Conservation (phyloP, 2,329 filamentous ascomycete genomes). For the Trichoderma koningiopsis region DNA sequence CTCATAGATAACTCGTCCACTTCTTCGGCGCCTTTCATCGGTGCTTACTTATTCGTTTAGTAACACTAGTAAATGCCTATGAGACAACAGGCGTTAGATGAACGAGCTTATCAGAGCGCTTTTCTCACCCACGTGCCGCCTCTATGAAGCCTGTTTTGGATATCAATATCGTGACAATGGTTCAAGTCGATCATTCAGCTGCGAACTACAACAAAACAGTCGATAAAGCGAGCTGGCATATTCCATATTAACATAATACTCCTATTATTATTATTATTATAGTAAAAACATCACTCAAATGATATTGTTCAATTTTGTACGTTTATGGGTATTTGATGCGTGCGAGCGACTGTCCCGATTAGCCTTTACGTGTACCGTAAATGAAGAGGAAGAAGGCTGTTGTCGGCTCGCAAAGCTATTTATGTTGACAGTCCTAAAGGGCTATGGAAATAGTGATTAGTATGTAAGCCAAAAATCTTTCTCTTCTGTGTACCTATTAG, state of each 20-base stretch:
- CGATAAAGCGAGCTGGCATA: background rate
- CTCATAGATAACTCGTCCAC: background rate
- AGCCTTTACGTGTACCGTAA: too few species aligned
- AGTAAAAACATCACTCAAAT: background rate
- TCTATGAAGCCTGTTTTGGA: background rate
- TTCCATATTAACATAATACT: background rate
- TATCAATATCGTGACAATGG: background rate
- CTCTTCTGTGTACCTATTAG: background rate
- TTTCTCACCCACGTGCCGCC: background rate
- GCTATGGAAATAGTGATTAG: background rate
- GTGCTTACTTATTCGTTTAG: background rate
- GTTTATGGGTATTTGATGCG: background rate
- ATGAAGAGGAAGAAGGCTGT: too few species aligned
- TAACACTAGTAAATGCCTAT: background rate
- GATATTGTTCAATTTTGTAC: background rate
- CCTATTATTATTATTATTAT: background rate
- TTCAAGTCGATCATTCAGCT: background rate
- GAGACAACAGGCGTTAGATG: background rate
- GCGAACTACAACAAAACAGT: background rate
- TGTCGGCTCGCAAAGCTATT: too few species aligned
- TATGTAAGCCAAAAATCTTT: background rate
- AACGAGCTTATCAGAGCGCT: slow-evolving; percentile 6
- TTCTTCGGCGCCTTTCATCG: background rate
- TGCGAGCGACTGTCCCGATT: too few species aligned
- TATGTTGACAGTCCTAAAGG: too few species aligned